Evolutionary conservation across 2,329 filamentous ascomycete genomes (phyloP).

Genomic region (Hyphodiscus sp.): DNA sequence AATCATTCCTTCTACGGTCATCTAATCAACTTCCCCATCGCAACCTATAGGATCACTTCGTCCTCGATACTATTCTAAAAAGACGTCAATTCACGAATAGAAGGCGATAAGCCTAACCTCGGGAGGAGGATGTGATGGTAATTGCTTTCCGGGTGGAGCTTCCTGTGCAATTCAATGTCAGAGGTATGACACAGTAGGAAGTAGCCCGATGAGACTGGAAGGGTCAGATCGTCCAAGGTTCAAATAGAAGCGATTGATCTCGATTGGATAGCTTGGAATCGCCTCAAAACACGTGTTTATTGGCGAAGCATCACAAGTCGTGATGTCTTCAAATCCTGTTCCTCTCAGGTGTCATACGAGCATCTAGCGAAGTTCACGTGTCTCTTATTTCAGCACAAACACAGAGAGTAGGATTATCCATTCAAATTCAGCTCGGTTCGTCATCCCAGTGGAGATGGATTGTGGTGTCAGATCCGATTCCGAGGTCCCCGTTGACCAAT

Average conservation of each 20-base stretch:
- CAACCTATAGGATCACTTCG: neutral
- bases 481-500: neutral
- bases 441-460: neutral
- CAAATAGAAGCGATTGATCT: neutral
- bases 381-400: neutral
- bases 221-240: neutral
- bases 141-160: neutral
- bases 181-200: neutral
- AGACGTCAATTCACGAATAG: neutral
- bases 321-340: no score
- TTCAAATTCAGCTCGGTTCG: neutral
- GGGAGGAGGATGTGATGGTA: neutral
- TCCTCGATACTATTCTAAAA: neutral
- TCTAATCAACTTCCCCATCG: neutral
- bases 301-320: neutral
- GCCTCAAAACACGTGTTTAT: neutral
- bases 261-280: neutral
- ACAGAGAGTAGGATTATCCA: neutral
- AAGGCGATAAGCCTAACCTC: neutral
- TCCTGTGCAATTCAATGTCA: neutral
- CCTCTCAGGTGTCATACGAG: neutral
- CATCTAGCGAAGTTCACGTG: neutral
- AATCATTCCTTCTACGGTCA: neutral
- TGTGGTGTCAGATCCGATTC: neutral
- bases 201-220: neutral